Percentiles rank a stretch among this genome's conserved stretches.
Evolutionary conservation across 2,329 filamentous ascomycete genomes (phyloP).

Genomic region (Colletotrichum tamarilloi): DNA sequence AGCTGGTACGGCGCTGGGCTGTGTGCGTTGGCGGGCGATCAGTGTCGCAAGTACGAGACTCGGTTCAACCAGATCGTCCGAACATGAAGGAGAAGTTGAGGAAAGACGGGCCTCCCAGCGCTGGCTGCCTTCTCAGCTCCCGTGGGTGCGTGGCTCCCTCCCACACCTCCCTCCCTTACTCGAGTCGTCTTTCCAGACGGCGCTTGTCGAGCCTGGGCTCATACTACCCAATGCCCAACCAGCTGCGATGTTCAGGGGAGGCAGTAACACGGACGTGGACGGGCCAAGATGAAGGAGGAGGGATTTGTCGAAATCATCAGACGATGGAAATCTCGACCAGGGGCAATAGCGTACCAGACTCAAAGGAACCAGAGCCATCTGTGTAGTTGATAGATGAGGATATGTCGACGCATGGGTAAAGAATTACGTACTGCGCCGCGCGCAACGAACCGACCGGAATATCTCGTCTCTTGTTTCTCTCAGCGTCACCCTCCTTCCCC

Average conservation of each 20-base stretch:
- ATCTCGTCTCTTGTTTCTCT: constrained; percentile 1
- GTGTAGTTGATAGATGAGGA: constrained; percentile 18
- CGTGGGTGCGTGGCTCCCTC: background rate
- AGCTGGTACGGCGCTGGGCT: constrained; percentile 26
- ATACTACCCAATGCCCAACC: constrained; percentile 17
- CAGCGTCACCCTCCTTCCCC: background rate
- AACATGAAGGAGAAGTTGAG: constrained; percentile 15
- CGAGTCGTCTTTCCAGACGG: constrained; percentile 13
- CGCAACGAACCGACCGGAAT: background rate
- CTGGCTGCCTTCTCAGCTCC: background rate
- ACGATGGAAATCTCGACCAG: constrained; percentile 9
- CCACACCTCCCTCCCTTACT: background rate
- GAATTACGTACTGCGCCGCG: constrained; percentile 20
- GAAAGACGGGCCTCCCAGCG: background rate
- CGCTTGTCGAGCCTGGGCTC: constrained; percentile 18
- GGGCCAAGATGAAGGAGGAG: constrained; percentile 10
- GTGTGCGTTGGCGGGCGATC: constrained; percentile 21
- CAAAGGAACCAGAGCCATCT: background rate
- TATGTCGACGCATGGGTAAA: constrained; percentile 6
- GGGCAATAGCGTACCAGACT: background rate
- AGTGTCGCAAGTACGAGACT: constrained; percentile 33
- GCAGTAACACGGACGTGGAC: constrained; percentile 23
- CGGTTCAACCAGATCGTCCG: constrained; percentile 33
- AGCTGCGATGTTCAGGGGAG: constrained; percentile 24
- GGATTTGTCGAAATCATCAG: constrained; percentile 21